Percentiles rank a stretch among this genome's conserved stretches.
Evolutionary conservation across 306 rosid species (phyloP).

Genomic region (Echinosophora koreensis): DNA sequence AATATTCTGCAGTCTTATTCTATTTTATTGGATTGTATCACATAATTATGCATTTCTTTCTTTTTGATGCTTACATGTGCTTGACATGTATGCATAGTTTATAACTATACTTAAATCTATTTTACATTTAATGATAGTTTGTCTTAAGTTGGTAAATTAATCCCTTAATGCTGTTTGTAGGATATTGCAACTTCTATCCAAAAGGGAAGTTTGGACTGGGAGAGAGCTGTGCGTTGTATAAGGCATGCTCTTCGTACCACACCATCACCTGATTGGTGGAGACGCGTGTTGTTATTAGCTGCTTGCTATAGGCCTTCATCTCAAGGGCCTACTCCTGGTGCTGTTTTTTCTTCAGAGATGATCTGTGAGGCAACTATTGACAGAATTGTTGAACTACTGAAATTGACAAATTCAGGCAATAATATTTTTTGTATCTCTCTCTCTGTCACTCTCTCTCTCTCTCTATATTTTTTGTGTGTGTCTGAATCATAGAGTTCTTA

Average conservation of each 20-base stretch:
- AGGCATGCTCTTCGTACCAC: conserved; percentile 92
- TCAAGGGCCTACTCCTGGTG: conserved; percentile 87
- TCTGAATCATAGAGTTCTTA: conserved; percentile 14
- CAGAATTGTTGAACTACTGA: conserved; percentile 87
- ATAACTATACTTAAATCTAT: conserved; percentile 21
- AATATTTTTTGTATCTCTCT: conserved; percentile 4
- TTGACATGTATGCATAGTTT: conserved; percentile 28
- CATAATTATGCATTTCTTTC: not conserved
- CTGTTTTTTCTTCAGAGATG: conserved; percentile 97
- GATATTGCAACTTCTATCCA: conserved; percentile 87
- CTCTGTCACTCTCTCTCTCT: not conserved
- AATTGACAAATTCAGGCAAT: conserved; percentile 92
- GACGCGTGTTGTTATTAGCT: conserved; percentile 91
- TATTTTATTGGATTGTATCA: conserved; percentile 30
- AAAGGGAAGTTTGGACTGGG: conserved; percentile 98
- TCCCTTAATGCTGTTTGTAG: conserved; percentile 55
- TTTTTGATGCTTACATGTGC: conserved; percentile 29
- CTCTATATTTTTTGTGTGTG: no score
- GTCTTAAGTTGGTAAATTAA: conserved; percentile 40
- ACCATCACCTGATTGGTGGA: conserved; percentile 99
- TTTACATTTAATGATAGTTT: conserved; percentile 40
- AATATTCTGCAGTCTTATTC: conserved; percentile 33
- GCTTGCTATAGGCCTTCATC: conserved; percentile 77
- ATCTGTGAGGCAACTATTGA: conserved; percentile 92
- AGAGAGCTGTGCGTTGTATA: conserved; percentile 94